These are phyloP conservation scores for Coelastrella sp. DNA, from an alignment of 139 green algal genomes.

Conservation along the genomic window DNA sequence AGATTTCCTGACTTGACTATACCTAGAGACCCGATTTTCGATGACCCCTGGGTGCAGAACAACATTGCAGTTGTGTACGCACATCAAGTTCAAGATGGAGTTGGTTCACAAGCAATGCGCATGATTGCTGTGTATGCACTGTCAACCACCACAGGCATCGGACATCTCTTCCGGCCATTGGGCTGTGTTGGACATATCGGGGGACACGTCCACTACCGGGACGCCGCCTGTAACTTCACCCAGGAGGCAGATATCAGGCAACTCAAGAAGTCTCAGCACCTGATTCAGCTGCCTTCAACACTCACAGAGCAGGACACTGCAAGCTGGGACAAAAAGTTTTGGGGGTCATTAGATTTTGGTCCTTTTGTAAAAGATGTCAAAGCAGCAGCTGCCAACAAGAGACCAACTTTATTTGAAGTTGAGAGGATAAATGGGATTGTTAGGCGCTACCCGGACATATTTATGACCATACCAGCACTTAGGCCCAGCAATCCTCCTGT, in stretches of 20 bases:
- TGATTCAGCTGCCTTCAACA: conserved; percentile 19
- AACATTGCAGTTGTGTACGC: conserved; percentile 23
- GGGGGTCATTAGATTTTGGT: neutral
- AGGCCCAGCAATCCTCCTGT: conserved; percentile 3
- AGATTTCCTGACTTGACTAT: neutral
- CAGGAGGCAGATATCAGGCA: neutral
- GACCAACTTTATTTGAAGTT: neutral
- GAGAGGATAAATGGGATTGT: neutral
- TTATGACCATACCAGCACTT: conserved; percentile 11
- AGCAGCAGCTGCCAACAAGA: neutral
- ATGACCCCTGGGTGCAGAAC: conserved; percentile 5
- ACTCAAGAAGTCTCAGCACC: neutral
- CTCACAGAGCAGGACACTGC: neutral
- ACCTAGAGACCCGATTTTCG: neutral
- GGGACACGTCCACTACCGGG: conserved; percentile 4
- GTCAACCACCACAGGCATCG: neutral
- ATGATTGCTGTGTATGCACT: neutral
- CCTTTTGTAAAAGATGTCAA: neutral
- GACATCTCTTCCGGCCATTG: neutral
- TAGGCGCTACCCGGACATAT: neutral
- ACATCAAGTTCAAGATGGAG: neutral
- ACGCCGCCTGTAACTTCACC: neutral
- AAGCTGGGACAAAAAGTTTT: neutral
- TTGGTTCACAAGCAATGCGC: neutral
- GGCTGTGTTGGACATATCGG: conserved; percentile 19